phyloP scores from a whole-genome alignment of 2,329 filamentous ascomycete species.

The Colletotrichum chrysophilum region DNA sequence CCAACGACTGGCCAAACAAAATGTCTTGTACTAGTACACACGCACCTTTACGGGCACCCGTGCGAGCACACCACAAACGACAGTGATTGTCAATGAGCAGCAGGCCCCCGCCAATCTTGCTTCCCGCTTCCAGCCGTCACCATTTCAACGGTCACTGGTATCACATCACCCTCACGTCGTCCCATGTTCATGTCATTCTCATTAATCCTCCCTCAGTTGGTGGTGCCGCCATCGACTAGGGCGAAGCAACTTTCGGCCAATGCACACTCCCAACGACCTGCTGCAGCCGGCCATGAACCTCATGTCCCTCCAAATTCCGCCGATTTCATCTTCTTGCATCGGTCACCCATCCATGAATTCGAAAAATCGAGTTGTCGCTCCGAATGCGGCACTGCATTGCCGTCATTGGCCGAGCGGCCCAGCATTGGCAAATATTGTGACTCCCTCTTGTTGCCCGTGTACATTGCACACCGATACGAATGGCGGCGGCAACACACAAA shows the following conservation, averaged over 20 bases:
- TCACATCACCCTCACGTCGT: slow-evolving; percentile 1
- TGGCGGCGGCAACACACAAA: not conserved
- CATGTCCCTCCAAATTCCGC: not conserved
- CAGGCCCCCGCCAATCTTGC: not conserved
- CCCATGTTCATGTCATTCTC: not conserved
- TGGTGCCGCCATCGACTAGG: not conserved
- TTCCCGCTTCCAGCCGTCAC: not conserved
- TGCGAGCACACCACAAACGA: not conserved
- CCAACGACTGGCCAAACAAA: not conserved
- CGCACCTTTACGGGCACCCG: not conserved
- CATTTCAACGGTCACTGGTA: not conserved
- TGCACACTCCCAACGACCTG: not conserved
- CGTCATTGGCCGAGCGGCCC: not conserved
- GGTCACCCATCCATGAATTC: not conserved
- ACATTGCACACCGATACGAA: not conserved
- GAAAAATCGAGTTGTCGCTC: not conserved
- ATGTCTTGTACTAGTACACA: not conserved
- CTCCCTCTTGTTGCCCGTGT: not conserved
- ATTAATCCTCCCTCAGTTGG: not conserved
- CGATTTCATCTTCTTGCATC: not conserved
- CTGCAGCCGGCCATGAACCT: not conserved
- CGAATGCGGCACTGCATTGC: not conserved
- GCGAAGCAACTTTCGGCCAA: not conserved
- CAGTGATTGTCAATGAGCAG: not conserved
- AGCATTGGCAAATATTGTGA: not conserved